These are phyloP conservation scores for Musa troglodytarum DNA, from an alignment of 176 grass and related monocot species.

Conservation along the genomic window DNA sequence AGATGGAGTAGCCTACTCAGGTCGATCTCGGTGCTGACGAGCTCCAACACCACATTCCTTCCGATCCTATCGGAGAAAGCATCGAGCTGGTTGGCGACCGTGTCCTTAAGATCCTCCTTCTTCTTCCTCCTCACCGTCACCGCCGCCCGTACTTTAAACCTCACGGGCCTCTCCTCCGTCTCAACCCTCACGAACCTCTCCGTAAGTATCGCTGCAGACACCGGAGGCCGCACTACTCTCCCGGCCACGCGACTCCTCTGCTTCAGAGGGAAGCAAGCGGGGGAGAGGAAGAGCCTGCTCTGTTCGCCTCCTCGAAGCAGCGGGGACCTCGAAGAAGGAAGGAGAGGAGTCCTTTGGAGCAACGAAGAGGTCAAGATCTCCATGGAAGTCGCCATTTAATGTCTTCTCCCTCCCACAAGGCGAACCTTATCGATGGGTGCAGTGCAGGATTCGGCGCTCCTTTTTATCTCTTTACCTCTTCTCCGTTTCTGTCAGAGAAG, in stretches of 20 bases:
- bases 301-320: background rate
- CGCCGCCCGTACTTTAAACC: conserved; percentile 53
- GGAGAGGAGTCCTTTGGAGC: background rate
- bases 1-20: conserved; percentile 31
- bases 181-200: conserved; percentile 26
- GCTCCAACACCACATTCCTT: conserved; percentile 50
- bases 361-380: conserved; percentile 7
- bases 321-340: conserved; percentile 5
- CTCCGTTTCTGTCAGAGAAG: too few relatives aligned
- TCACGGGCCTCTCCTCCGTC: conserved; percentile 32
- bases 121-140: conserved; percentile 64
- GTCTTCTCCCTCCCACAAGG: background rate
- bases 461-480: too few relatives aligned
- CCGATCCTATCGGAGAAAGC: conserved; percentile 57
- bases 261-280: background rate
- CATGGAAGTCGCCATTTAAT: background rate
- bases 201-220: conserved; percentile 23
- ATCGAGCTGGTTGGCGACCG: conserved; percentile 49
- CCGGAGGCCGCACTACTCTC: background rate
- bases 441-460: too few relatives aligned
- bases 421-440: background rate
- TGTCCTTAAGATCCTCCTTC: conserved; percentile 43
- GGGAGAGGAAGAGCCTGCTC: background rate
- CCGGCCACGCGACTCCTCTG: background rate
- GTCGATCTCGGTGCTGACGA: conserved; percentile 77